Evolutionary conservation across 1,284 basidiomycete genomes (phyloP), one percentile per base, ranked within the genome.

Genomic region (Sphagnurus paluster): DNA sequence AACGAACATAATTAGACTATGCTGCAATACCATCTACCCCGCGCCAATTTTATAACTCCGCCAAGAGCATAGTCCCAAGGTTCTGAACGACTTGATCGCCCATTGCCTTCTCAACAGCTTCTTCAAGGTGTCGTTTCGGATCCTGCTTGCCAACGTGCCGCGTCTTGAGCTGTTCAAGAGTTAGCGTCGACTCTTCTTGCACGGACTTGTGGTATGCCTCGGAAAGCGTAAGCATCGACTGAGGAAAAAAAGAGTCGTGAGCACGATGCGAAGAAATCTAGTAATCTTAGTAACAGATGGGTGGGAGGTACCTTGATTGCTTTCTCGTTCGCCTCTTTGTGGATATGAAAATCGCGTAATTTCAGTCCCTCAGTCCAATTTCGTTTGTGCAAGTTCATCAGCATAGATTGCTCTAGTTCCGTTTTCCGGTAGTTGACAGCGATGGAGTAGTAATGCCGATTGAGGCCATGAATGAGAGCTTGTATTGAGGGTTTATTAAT

Each of bases 401-500:
- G 69, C 94, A 98, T 98, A n/a, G 89, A 82, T 65, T 98, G 94
- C 69, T 98, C 95, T 8, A 95, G 80, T 64, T 97, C 94, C 16
- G 93, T 96, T 76, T 98, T 98, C 57, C 93, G 84, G 71, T 97
- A 98, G 64, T 95, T 93, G 53, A 98, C 94, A 8, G 89, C 92
- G 57, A 98, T 93, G 42, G 91, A 93, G 74, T 98, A 98, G 68
- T 98, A 98, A 70, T 97, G 93, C 55, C 94, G 79, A 66, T 98
- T 98, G 48, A 98, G 74, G 37, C 95, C 95, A 61, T 98, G 95
- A 53, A 96, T 93, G 52, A 96, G 80, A 36, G 92, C 92, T 69
- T 99, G 97, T 65, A 99, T 99, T 46, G 90, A 93, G 11, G 97
- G 97, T 69, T 99, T 98, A 71, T 97, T 97, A 65, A 99, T 89